Percentiles rank a stretch among this genome's conserved stretches.
phyloP scores from a whole-genome alignment of 768 basidiomycete genomes.

The Leccinum pellstonianum region DNA sequence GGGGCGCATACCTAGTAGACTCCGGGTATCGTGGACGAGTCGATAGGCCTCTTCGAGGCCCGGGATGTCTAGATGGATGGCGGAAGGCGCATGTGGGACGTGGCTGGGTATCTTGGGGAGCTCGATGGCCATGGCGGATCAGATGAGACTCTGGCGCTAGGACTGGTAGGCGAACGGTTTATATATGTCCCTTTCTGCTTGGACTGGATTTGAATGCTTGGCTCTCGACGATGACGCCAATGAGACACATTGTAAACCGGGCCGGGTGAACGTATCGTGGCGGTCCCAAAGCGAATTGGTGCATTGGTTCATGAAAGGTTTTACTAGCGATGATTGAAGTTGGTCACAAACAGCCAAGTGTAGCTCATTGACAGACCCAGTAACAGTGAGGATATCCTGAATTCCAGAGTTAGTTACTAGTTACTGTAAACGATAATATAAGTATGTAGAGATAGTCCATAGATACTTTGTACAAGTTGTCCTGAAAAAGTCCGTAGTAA shows the following conservation, averaged over 20 bases:
- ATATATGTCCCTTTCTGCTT: neutral
- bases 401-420: neutral
- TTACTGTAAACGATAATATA: neutral
- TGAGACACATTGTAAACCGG: neutral
- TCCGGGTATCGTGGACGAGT: neutral
- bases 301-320: neutral
- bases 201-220: neutral
- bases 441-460: neutral
- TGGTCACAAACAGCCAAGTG: neutral
- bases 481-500: neutral
- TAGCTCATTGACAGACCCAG: too few relatives aligned
- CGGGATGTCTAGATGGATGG: neutral
- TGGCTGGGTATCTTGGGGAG: neutral
- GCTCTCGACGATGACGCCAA: neutral
- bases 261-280: neutral
- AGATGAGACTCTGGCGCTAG: neutral
- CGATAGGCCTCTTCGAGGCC: neutral
- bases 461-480: neutral
- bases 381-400: neutral
- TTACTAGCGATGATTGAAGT: neutral
- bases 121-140: neutral
- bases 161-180: neutral
- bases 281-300: neutral
- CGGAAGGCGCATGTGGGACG: neutral
- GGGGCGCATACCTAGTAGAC: neutral